Conservation (phyloP, 129 eudicot species). For the Sambucus nigra region DNA sequence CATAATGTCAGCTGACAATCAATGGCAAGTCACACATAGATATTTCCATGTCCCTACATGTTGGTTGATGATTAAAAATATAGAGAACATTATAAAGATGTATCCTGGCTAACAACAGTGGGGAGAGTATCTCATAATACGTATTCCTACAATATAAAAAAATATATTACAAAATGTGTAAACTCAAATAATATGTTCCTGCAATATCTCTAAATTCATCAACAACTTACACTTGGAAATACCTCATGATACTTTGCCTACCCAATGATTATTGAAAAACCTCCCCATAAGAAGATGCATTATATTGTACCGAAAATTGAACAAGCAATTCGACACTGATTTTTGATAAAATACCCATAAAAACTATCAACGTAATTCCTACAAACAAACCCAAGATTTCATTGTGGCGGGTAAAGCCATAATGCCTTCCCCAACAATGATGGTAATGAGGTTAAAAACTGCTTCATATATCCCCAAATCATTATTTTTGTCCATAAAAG, state of each 20-base stretch:
- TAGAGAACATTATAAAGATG: no score
- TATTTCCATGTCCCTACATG: no score
- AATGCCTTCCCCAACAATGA: slow-evolving; percentile 92
- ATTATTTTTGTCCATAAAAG: slow-evolving; percentile 33
- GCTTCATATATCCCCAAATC: slow-evolving; percentile 74
- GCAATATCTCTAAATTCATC: slow-evolving; percentile 4
- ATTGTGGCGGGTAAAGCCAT: slow-evolving; percentile 98
- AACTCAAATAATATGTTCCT: neutral
- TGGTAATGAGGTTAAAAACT: slow-evolving; percentile 80
- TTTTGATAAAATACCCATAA: slow-evolving; percentile 82
- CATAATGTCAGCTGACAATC: no score
- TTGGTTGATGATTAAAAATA: no score
- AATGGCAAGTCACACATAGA: no score
- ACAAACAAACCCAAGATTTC: slow-evolving; percentile 69
- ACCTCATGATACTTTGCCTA: neutral
- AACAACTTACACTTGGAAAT: neutral
- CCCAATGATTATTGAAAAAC: slow-evolving; percentile 73
- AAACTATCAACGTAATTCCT: slow-evolving; percentile 51
- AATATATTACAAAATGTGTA: neutral
- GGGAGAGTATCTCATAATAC: no score
- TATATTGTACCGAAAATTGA: slow-evolving; percentile 67
- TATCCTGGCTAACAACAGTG: no score
- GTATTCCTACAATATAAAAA: no score
- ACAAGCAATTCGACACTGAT: slow-evolving; percentile 79
- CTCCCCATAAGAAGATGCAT: slow-evolving; percentile 77